phyloP scores from a whole-genome alignment of 495 filamentous ascomycete species.

The Penicillium angulare region DNA sequence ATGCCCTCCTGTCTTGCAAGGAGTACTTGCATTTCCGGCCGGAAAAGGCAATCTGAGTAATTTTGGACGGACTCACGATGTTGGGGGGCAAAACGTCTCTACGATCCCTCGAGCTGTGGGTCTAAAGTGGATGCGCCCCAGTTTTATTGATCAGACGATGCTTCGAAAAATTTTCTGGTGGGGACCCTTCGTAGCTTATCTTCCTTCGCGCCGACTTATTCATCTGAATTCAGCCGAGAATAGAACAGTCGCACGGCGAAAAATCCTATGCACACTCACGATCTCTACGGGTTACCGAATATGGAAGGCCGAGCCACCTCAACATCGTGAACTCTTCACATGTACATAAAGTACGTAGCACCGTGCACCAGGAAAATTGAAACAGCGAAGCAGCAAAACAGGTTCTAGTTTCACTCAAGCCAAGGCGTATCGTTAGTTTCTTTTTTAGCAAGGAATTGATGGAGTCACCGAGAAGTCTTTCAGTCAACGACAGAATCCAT shows the following conservation, averaged over 20 bases:
- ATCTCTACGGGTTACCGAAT: constrained; percentile 30
- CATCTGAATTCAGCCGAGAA: constrained; percentile 14
- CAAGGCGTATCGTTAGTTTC: not conserved
- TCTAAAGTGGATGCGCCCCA: not conserved
- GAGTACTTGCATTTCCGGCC: not conserved
- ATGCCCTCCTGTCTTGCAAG: not conserved
- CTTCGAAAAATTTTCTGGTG: constrained; percentile 31
- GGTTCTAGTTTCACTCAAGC: not conserved
- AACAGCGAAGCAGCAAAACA: not conserved
- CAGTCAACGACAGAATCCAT: not conserved
- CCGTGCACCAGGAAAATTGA: not conserved
- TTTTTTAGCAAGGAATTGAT: too few relatives aligned
- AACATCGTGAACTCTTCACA: constrained; percentile 11
- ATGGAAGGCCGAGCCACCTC: constrained; percentile 29
- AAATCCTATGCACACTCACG: constrained; percentile 16
- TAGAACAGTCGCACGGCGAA: constrained; percentile 20
- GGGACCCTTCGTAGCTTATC: constrained; percentile 30
- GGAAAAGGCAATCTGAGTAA: not conserved
- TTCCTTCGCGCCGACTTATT: constrained; percentile 9
- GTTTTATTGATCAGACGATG: constrained; percentile 27
- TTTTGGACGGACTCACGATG: not conserved
- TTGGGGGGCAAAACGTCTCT: not conserved
- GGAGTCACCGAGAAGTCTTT: not conserved
- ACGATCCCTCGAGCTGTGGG: constrained; percentile 2
- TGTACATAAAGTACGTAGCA: too few relatives aligned